Evolutionary conservation across 192 early-diverging fungal genomes (phyloP).

Genomic region (Podila epicladia): DNA sequence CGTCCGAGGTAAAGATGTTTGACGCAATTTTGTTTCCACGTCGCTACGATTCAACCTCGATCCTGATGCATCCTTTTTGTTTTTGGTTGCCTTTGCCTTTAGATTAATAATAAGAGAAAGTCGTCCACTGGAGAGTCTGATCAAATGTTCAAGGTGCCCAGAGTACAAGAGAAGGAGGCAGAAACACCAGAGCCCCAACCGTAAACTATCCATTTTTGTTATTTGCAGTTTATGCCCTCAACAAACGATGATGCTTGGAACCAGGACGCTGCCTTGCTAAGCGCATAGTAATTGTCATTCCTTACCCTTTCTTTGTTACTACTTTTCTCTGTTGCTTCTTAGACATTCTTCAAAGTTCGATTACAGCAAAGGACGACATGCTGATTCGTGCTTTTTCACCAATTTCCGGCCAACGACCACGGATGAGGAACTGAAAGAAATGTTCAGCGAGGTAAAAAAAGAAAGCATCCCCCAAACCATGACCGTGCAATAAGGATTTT

Average conservation of each 20-base stretch:
- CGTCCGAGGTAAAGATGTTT: not conserved
- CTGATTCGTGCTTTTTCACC: slow-evolving; percentile 34
- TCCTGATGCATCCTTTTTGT: not conserved
- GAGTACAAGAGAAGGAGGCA: not conserved
- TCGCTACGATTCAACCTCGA: not conserved
- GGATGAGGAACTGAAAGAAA: slow-evolving; percentile 10
- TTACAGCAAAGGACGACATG: slow-evolving; percentile 27
- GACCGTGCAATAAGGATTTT: too few relatives aligned
- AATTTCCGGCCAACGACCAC: slow-evolving; percentile 25
- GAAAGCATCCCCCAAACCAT: too few relatives aligned
- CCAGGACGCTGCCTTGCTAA: too few relatives aligned
- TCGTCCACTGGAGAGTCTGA: slow-evolving; percentile 7
- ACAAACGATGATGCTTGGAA: not conserved
- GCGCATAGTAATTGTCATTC: not conserved
- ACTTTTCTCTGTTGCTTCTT: not conserved
- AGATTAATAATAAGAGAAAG: slow-evolving; percentile 27
- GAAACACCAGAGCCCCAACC: not conserved
- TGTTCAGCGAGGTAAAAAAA: slow-evolving; percentile 24
- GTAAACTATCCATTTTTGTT: not conserved
- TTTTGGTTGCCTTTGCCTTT: not conserved
- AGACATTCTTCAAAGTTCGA: slow-evolving; percentile 7
- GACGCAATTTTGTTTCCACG: not conserved
- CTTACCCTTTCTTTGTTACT: not conserved
- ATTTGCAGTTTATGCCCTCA: not conserved
- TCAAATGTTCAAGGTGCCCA: slow-evolving; percentile 2